Evolutionary conservation across 1,284 basidiomycete genomes (phyloP).

Genomic region (Veloboletus limbatus): DNA sequence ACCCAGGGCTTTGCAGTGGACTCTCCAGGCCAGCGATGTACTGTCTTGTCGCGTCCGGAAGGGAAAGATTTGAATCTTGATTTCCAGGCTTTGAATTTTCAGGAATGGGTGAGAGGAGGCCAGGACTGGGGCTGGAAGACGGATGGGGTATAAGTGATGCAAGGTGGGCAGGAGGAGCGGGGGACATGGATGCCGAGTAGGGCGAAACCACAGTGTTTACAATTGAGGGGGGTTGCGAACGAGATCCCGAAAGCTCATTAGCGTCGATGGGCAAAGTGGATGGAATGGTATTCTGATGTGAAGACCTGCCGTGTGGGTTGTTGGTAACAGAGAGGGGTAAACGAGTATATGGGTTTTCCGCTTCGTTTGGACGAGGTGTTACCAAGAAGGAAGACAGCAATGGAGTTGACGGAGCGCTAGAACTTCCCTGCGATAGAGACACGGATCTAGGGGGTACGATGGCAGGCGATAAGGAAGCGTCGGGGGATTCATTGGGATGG

Average conservation of each 20-base stretch:
- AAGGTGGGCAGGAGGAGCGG: conserved; percentile 9
- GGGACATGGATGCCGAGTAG: not conserved
- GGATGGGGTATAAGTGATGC: conserved; percentile 25
- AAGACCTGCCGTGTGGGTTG: conserved; percentile 4
- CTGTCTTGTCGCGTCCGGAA: conserved; percentile 70
- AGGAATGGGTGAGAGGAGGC: conserved; percentile 27
- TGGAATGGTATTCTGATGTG: conserved; percentile 12
- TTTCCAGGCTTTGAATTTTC: conserved; percentile 33
- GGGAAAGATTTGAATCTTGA: conserved; percentile 61
- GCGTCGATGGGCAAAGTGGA: not conserved
- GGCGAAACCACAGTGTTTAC: conserved; percentile 3
- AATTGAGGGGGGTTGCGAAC: conserved; percentile 5
- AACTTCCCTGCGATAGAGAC: conserved; percentile 26
- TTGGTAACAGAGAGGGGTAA: not conserved
- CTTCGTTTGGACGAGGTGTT: conserved; percentile 11
- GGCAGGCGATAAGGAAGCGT: conserved; percentile 35
- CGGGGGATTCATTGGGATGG: conserved; percentile 21
- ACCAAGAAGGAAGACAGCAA: conserved; percentile 22
- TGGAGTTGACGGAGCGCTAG: conserved; percentile 27
- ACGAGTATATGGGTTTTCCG: conserved; percentile 10
- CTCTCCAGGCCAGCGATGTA: conserved; percentile 72
- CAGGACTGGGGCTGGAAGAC: conserved; percentile 21
- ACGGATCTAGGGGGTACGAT: conserved; percentile 43
- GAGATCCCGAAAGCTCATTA: conserved; percentile 1
- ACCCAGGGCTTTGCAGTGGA: conserved; percentile 50